Evolutionary conservation across 805 yeast genomes (phyloP).

Genomic region (Wickerhamiella alocasiicola): DNA sequence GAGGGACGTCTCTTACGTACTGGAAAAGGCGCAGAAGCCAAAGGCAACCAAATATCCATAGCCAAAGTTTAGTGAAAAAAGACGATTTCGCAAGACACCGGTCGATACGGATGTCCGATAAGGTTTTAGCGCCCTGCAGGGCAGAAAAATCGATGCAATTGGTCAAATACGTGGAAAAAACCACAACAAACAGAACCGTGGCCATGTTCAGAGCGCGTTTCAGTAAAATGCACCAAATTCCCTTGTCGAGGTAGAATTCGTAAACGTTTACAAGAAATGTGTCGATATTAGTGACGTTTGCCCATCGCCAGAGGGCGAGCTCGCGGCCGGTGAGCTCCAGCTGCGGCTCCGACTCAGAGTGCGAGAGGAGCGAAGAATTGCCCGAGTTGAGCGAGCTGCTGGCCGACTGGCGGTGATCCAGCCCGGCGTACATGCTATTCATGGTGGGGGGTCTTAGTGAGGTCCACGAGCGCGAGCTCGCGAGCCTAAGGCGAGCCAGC

Average conservation of each 20-base stretch:
- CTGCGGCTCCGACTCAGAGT: neutral
- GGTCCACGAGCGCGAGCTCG: neutral
- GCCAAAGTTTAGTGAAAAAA: slow-evolving; percentile 41
- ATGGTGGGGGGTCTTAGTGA: neutral
- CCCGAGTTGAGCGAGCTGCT: neutral
- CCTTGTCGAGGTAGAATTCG: slow-evolving; percentile 73
- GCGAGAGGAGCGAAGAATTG: neutral
- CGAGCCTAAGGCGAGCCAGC: too few relatives aligned
- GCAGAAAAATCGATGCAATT: slow-evolving; percentile 65
- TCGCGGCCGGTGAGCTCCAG: slow-evolving; percentile 32
- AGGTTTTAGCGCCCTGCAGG: slow-evolving; percentile 25
- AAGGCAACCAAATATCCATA: slow-evolving; percentile 44
- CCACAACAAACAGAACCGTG: slow-evolving; percentile 67
- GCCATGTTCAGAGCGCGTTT: slow-evolving; percentile 52
- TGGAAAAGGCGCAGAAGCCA: slow-evolving; percentile 31
- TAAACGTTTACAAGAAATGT: slow-evolving; percentile 72
- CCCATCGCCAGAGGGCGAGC: slow-evolving; percentile 90
- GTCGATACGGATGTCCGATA: slow-evolving; percentile 33
- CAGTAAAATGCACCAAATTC: slow-evolving; percentile 64
- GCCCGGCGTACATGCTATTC: slow-evolving; percentile 5
- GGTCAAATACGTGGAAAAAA: slow-evolving; percentile 63
- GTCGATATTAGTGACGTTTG: slow-evolving; percentile 87
- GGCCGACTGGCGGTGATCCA: slow-evolving; percentile 5
- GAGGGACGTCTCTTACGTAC: slow-evolving; percentile 47
- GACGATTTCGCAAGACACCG: slow-evolving; percentile 39